A percentile compares a stretch with the other conserved stretches of the same genome.
Evolutionary conservation across 306 rosid species (phyloP).

Genomic region (Pachyrhizus erosus): DNA sequence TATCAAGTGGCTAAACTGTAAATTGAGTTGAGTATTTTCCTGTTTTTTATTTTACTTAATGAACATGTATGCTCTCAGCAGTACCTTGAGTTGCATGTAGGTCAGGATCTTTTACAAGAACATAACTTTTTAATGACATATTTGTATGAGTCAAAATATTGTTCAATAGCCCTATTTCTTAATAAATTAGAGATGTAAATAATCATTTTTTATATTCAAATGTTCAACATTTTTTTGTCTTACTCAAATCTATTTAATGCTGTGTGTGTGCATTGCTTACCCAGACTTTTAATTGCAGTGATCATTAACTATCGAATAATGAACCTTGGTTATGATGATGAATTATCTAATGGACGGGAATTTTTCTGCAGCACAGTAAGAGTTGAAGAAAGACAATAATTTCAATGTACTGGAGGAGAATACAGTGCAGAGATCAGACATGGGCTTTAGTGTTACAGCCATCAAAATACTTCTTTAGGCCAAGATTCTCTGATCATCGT

Average conservation of each 20-base stretch:
- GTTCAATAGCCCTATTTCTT: not conserved
- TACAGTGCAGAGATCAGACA: constrained; percentile 71
- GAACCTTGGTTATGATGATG: constrained; percentile 2
- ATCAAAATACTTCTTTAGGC: constrained; percentile 60
- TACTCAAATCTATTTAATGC: not conserved
- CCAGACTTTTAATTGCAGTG: not conserved
- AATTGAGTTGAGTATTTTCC: not conserved
- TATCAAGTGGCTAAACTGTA: not conserved
- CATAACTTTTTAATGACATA: constrained; percentile 6
- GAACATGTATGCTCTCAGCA: not conserved
- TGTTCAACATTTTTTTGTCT: not conserved
- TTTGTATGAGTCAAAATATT: constrained; percentile 8
- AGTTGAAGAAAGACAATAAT: constrained; percentile 47
- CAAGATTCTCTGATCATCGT: constrained; percentile 44
- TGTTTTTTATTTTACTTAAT: constrained; percentile 2
- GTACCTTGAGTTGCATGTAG: not conserved
- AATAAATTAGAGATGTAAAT: not conserved
- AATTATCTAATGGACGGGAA: constrained; percentile 40
- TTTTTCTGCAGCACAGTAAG: constrained; percentile 47
- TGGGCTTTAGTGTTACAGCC: constrained; percentile 69
- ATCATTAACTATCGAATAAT: constrained; percentile 27
- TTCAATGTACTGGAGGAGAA: constrained; percentile 81
- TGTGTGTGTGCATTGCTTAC: not conserved
- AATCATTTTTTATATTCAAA: not conserved
- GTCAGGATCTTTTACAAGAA: not conserved